A percentile compares a stretch with the other conserved stretches of the same genome.
These are phyloP conservation scores for Schizosaccharomyces octosporus DNA, from an alignment of 805 yeast genomes.

Conservation along the genomic window DNA sequence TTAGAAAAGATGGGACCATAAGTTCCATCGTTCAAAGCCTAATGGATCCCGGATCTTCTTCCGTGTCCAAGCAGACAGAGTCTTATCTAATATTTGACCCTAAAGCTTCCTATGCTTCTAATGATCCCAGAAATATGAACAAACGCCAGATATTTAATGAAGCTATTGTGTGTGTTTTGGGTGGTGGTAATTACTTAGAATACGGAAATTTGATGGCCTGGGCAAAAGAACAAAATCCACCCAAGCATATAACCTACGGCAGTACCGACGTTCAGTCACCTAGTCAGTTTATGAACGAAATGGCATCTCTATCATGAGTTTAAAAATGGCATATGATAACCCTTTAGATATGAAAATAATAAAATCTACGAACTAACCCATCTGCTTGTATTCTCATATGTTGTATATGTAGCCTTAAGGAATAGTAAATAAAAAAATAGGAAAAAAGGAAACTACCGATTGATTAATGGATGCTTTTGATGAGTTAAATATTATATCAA, in stretches of 20 bases:
- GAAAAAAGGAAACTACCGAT: too few relatives aligned
- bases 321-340: neutral
- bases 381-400: too few relatives aligned
- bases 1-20: constrained; percentile 64
- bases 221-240: constrained; percentile 21
- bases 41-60: constrained; percentile 38
- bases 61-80: constrained; percentile 46
- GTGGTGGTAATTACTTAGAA: constrained; percentile 89
- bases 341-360: neutral
- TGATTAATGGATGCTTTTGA: too few relatives aligned
- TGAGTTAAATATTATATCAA: too few relatives aligned
- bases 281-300: constrained; percentile 39
- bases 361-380: too few relatives aligned
- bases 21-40: constrained; percentile 79
- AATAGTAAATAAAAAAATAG: too few relatives aligned
- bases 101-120: constrained; percentile 9
- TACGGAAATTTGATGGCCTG: constrained; percentile 86
- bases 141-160: constrained; percentile 21
- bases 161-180: constrained; percentile 74
- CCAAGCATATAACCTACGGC: constrained; percentile 55
- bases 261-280: constrained; percentile 59
- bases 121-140: constrained; percentile 40
- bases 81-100: constrained; percentile 84
- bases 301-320: constrained; percentile 19
- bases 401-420: too few relatives aligned